phyloP scores from a whole-genome alignment of 495 filamentous ascomycete species.

The Neurospora sp. region DNA sequence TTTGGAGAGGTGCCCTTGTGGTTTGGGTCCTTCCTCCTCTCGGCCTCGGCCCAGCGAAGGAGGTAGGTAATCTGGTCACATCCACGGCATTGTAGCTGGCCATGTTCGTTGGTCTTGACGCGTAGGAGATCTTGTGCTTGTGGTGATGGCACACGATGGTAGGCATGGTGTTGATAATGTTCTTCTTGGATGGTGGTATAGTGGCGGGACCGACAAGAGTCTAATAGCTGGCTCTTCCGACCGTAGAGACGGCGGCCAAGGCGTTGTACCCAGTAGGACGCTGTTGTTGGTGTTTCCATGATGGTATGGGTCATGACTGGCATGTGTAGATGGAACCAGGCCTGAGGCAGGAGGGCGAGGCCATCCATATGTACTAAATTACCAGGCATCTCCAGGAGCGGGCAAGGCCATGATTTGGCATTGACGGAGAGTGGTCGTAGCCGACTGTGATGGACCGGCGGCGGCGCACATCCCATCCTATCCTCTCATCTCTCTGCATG shows the following conservation, averaged over 20 bases:
- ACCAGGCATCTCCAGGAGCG: not conserved
- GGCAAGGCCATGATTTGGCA: not conserved
- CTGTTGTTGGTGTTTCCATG: not conserved
- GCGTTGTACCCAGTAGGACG: not conserved
- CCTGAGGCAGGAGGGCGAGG: not conserved
- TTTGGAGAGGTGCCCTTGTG: slow-evolving; percentile 12
- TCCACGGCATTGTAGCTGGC: slow-evolving; percentile 17
- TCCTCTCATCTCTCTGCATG: not conserved
- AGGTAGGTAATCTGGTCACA: slow-evolving; percentile 17
- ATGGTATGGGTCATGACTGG: not conserved
- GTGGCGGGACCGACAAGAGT: not conserved
- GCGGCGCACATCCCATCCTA: not conserved
- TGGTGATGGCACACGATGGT: not conserved
- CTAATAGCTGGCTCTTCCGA: not conserved
- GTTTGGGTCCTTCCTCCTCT: slow-evolving; percentile 9
- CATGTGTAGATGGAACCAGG: not conserved
- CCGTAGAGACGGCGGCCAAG: not conserved
- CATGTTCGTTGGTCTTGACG: slow-evolving; percentile 11
- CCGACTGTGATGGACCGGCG: not conserved
- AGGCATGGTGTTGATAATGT: not conserved
- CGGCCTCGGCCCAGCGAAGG: slow-evolving; percentile 20
- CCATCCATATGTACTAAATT: not conserved
- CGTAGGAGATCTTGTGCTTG: slow-evolving; percentile 6
- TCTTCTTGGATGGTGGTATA: not conserved
- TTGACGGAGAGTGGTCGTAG: not conserved